These are phyloP conservation scores for Sugiyamaella smithiae DNA, from an alignment of 805 yeast species.

Conservation along the genomic window DNA sequence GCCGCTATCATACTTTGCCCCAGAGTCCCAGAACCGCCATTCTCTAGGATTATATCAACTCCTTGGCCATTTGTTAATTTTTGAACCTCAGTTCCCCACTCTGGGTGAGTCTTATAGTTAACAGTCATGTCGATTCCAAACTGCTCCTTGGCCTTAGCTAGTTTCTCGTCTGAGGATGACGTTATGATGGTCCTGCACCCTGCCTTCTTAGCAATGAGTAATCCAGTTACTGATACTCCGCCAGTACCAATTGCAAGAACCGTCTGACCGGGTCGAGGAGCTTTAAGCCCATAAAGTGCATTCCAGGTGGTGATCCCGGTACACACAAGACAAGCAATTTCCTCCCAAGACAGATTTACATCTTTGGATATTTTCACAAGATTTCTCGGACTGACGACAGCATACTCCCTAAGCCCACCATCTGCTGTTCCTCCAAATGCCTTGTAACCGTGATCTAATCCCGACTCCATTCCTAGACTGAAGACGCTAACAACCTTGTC, in stretches of 20 bases:
- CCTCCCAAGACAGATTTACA: constrained; percentile 14
- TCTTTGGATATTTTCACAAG: constrained; percentile 10
- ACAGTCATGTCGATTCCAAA: constrained; percentile 10
- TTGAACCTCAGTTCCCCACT: constrained; percentile 13
- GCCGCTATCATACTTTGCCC: constrained; percentile 9
- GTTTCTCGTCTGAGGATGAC: constrained; percentile 17
- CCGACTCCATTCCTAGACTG: not conserved
- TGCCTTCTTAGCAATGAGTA: constrained; percentile 16
- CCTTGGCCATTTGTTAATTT: constrained; percentile 12
- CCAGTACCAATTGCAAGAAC: constrained; percentile 18
- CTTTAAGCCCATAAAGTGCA: constrained; percentile 11
- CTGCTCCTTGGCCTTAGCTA: constrained; percentile 6
- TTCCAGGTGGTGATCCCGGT: constrained; percentile 18
- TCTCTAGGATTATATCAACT: constrained; percentile 16
- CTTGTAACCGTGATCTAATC: not conserved
- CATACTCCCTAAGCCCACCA: constrained; percentile 16
- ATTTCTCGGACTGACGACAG: not conserved
- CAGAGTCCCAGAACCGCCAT: constrained; percentile 15
- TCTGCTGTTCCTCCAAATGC: constrained; percentile 13
- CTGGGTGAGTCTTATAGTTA: constrained; percentile 13
- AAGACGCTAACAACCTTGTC: constrained; percentile 15
- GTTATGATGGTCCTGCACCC: constrained; percentile 16
- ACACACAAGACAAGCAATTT: constrained; percentile 12
- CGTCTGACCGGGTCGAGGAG: constrained; percentile 12
- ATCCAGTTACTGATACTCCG: constrained; percentile 13